A percentile compares a stretch with the other conserved stretches of the same genome.
Conservation (phyloP, 306 rosid genomes). For the Cotoneaster glaucophyllus region DNA sequence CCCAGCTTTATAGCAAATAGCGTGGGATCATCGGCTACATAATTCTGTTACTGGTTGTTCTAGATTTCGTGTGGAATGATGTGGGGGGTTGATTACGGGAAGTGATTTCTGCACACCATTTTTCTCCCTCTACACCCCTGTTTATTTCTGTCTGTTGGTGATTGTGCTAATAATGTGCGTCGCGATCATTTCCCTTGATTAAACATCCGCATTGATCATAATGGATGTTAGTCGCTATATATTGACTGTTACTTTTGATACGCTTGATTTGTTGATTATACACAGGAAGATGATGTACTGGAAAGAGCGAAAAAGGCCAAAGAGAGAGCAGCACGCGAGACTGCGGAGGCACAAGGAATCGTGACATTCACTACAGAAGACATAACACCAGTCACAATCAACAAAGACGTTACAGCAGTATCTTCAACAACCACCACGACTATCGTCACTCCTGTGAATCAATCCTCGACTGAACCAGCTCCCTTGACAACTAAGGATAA, state of each 20-base stretch:
- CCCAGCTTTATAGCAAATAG: neutral
- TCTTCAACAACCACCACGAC: slow-evolving; percentile 17
- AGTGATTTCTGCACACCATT: no score
- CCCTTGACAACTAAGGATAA: slow-evolving; percentile 8
- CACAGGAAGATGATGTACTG: slow-evolving; percentile 81
- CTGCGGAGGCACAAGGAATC: slow-evolving; percentile 50
- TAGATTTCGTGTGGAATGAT: neutral
- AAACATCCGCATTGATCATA: neutral
- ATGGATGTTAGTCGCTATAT: neutral
- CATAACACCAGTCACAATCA: neutral
- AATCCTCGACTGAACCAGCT: slow-evolving; percentile 14
- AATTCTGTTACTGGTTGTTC: neutral
- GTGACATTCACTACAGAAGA: slow-evolving; percentile 14
- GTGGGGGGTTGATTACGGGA: no score
- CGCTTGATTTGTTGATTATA: neutral
- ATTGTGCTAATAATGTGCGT: no score
- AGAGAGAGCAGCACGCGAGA: slow-evolving; percentile 81
- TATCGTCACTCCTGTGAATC: slow-evolving; percentile 12
- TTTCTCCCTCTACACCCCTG: no score
- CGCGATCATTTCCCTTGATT: no score
- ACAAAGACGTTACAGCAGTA: slow-evolving; percentile 15
- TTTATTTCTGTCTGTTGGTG: no score
- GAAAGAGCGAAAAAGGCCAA: slow-evolving; percentile 76
- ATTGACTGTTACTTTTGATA: neutral
- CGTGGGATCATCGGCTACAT: neutral